These are phyloP conservation scores for Rubroshorea leprosula DNA, from an alignment of 345 rosid genomes.

Conservation along the genomic window DNA sequence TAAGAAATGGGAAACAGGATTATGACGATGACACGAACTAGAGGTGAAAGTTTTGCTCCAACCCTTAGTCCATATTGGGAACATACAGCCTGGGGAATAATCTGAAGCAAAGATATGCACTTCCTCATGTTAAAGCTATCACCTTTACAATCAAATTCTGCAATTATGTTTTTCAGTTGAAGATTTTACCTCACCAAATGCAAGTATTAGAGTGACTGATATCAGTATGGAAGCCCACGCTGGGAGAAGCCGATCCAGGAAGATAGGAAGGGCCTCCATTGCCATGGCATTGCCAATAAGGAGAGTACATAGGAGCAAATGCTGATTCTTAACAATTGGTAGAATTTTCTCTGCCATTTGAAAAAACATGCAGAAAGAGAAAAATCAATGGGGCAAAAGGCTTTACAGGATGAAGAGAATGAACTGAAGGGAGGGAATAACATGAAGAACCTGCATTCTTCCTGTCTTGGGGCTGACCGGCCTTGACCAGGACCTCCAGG, in stretches of 20 bases:
- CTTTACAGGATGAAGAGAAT: too few species aligned
- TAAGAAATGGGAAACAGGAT: slow-evolving; percentile 68
- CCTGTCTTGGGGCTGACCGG: slow-evolving; percentile 66
- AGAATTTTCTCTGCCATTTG: slow-evolving; percentile 45
- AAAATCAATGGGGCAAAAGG: not conserved
- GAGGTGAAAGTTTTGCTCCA: slow-evolving; percentile 64
- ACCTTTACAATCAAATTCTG: not conserved
- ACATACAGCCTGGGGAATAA: slow-evolving; percentile 86
- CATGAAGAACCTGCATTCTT: slow-evolving; percentile 70
- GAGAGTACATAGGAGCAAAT: slow-evolving; percentile 73
- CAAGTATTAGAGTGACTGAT: slow-evolving; percentile 79
- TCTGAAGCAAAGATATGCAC: slow-evolving; percentile 30
- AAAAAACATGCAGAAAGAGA: too few species aligned
- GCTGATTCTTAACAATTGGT: slow-evolving; percentile 80
- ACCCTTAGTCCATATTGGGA: slow-evolving; percentile 68
- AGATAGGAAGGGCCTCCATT: slow-evolving; percentile 89
- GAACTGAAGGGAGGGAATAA: too few species aligned
- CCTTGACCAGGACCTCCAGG: slow-evolving; percentile 71
- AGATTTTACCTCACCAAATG: slow-evolving; percentile 77
- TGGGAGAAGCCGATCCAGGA: slow-evolving; percentile 73
- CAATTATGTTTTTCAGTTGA: not conserved
- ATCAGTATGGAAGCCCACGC: slow-evolving; percentile 80
- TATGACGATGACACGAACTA: slow-evolving; percentile 60
- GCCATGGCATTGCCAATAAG: slow-evolving; percentile 82
- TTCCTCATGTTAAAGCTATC: not conserved